Base-by-base conservation (phyloP, 2,329 filamentous ascomycete species). In the Didymella keratinophila region DNA sequence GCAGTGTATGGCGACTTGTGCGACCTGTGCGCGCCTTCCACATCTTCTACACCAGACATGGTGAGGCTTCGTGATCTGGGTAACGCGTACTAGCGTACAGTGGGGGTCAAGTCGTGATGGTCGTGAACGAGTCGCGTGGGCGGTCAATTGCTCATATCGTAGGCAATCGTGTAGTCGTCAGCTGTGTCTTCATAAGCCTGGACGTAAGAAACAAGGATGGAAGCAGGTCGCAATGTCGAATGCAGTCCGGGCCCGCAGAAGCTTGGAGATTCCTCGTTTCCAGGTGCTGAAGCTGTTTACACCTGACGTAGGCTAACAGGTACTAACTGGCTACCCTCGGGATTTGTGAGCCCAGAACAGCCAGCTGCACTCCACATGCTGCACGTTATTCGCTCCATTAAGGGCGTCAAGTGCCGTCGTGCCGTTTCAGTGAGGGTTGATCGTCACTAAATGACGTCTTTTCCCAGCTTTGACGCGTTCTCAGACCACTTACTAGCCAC, bases 11-110 rank as follows among this genome's bases (percentile, higher is more conserved):
- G 78, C 18, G 74, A 70, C 46, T 74, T 74, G 69, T 80, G 78
- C 58, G 74, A 71, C 28, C 71, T 75, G 47, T 73, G 70, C 34
- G 64, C 62, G 14, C 64, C 67, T 25, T 79, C 69, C n/a, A 78
- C 73, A 50, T 80, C 79, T 36, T 82, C 81, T 36, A 80, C 66
- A 44, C 74, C 75, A 20, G 76, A 78, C 77, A 79, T 79, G 55
- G 51, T 59, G 58, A 30, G 32, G 5, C 41, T 39, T 16, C 9
- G 44, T 30, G 25, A 44, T 42, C 21, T 39, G 25, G 12, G 21
- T 11, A 30, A 21, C 1, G 18, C 20, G n/a, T n/a, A 21, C 25
- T 50, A 50, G 32, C 42, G 50, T 46, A 20, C 28, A 34, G 50
- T 28, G 16, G 30, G 27, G 43, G 11, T 6, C 25, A 25, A 14